Evolutionary conservation across 1,139 yeast genomes (phyloP).

Genomic region (Geotrichum reessii): DNA sequence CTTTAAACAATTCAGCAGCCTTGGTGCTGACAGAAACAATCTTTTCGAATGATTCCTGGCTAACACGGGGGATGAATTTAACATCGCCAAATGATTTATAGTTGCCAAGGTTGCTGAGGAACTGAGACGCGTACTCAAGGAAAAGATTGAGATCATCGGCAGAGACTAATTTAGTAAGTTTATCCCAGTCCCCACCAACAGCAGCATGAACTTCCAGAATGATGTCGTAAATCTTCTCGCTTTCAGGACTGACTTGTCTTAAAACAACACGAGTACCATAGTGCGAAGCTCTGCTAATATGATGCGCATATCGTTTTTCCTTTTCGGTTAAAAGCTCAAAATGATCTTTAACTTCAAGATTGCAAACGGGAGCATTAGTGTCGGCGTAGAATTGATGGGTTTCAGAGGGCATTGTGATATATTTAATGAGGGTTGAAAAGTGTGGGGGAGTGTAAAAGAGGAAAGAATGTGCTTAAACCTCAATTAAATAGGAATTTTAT

Average conservation of each 20-base stretch:
- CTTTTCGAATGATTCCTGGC: conserved; percentile 44
- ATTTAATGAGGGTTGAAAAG: neutral
- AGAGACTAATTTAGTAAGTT: conserved; percentile 25
- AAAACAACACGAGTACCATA: conserved; percentile 74
- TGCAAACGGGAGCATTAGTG: conserved; percentile 42
- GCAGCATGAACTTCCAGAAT: conserved; percentile 52
- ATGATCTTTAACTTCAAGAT: conserved; percentile 36
- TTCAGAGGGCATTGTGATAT: conserved; percentile 1
- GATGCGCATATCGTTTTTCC: conserved; percentile 70
- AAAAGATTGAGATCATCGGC: conserved; percentile 40
- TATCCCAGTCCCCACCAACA: conserved; percentile 50
- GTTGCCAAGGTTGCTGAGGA: conserved; percentile 75
- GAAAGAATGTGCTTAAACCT: neutral
- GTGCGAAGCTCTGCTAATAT: conserved; percentile 64
- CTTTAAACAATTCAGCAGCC: conserved; percentile 40
- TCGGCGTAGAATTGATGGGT: conserved; percentile 37
- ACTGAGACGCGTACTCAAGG: conserved; percentile 75
- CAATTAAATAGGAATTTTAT: neutral
- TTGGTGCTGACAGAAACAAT: conserved; percentile 41
- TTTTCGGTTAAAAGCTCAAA: conserved; percentile 48
- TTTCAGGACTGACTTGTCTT: conserved; percentile 79
- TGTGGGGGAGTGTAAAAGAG: neutral
- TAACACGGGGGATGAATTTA: conserved; percentile 67
- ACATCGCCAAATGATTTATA: conserved; percentile 86
- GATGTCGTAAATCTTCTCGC: conserved; percentile 67